Evolutionary conservation across 2,329 filamentous ascomycete species (phyloP).

Genomic region (Diaporthe australafricana): DNA sequence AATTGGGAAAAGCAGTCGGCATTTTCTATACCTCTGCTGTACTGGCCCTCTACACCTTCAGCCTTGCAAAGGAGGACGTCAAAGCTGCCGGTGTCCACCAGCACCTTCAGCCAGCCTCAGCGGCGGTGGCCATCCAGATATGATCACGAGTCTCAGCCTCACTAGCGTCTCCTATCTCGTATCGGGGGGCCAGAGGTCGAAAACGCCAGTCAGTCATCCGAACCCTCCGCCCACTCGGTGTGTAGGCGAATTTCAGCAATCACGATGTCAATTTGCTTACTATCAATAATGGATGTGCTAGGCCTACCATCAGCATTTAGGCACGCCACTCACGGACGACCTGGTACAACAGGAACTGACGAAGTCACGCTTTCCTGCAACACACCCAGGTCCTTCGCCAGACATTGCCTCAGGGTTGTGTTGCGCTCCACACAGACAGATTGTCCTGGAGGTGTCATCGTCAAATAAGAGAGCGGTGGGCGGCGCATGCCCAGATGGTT

Average conservation of each 20-base stretch:
- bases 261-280: constrained; percentile 3
- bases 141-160: not conserved
- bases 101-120: constrained; percentile 20
- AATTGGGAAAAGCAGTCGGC: not conserved
- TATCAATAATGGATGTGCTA: not conserved
- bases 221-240: not conserved
- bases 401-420: not conserved
- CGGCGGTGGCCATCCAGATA: not conserved
- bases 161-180: not conserved
- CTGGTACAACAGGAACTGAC: not conserved
- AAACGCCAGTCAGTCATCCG: constrained; percentile 3
- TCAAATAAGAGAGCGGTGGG: not conserved
- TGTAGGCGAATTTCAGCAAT: not conserved
- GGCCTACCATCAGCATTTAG: not conserved
- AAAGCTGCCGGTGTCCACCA: not conserved
- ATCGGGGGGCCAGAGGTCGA: not conserved
- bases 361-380: not conserved
- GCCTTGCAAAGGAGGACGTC: not conserved
- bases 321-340: not conserved
- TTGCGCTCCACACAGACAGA: not conserved
- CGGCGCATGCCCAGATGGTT: constrained; percentile 10
- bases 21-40: not conserved
- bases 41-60: not conserved
- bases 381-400: not conserved
- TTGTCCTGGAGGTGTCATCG: not conserved